A percentile compares a stretch with the other conserved stretches of the same genome.
phyloP scores from a whole-genome alignment of 2,329 filamentous ascomycete species.

The Penicillium decumbens region DNA sequence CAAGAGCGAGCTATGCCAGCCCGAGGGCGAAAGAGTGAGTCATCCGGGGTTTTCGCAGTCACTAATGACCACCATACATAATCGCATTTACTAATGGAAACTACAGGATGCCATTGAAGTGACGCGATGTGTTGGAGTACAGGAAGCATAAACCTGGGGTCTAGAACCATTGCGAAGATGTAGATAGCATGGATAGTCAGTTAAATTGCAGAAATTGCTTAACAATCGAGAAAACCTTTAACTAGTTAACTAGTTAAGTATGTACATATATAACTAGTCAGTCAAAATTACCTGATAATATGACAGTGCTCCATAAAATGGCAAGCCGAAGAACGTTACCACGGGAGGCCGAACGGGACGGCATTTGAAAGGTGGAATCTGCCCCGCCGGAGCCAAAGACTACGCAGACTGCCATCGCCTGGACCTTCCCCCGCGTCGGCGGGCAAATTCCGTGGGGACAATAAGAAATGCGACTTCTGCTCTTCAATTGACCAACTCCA shows the following conservation, averaged over 20 bases:
- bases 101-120: slow-evolving; percentile 32
- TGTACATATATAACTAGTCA: no score
- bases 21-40: slow-evolving; percentile 28
- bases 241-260: no score
- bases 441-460: neutral
- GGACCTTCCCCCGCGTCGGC: slow-evolving; percentile 35
- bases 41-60: neutral
- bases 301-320: slow-evolving; percentile 9
- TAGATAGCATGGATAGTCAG: neutral
- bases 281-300: no score
- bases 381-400: slow-evolving; percentile 38
- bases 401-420: slow-evolving; percentile 38
- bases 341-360: slow-evolving; percentile 38
- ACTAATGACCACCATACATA: neutral
- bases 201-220: slow-evolving; percentile 6
- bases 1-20: slow-evolving; percentile 52
- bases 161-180: neutral
- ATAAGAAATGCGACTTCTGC: neutral
- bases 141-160: slow-evolving; percentile 12
- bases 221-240: slow-evolving; percentile 3
- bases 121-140: slow-evolving; percentile 29
- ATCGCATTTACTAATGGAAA: neutral
- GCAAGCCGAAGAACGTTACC: neutral
- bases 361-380: slow-evolving; percentile 62
- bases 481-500: neutral